Base-by-base conservation (phyloP, 2,329 filamentous ascomycete genomes). In the Stagonosporopsis chrysanthemi region DNA sequence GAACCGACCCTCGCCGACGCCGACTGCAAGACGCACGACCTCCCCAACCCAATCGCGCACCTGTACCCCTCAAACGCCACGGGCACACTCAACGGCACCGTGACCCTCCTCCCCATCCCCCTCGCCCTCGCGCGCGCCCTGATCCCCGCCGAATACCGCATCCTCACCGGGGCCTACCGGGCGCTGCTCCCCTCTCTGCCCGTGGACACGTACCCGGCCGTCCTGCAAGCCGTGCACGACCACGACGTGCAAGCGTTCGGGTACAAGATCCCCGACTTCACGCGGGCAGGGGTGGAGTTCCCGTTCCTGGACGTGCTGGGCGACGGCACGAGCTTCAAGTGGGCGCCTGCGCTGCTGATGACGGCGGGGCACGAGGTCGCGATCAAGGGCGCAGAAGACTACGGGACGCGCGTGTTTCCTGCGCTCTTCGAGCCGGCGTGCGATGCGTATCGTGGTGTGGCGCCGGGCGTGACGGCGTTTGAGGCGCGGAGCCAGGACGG, bases 251-350 rank as follows among this genome's bases (percentile, higher is more conserved):
- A 80, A 58, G 70, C 80, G 3, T 73, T 73, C 24, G 77, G 76
- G 17, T 74, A 80, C 47, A 74, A 73, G 2, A 70, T 82, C 6
- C 71, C 78, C 0, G 82, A 84, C 65, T 84, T 84, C 46, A 76
- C 79, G 23, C 81, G 80, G 35, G 73, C 80, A 17, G 79, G 80
- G 8, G 79, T 84, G 58, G 80, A 83, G 61, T 86, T 85, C 55
- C 84, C 84, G 0, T 86, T 86, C 66, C 57, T 86, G 35, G 83
- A 85, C 64, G 65, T 83, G 6, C 72, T 84, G 2, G 75, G 77
- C 46, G 82, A 85, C 68, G 80, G 80, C 58, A 80, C 79, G 26
- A 43, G 41, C 2, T 86, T 85, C 73, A 80, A 80, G 36, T 85
- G 81, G 78, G 77, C 77, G 0, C 78, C 79, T 0, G 76, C 78